These are phyloP conservation scores for Micractinium conductrix DNA, from an alignment of 139 green algal species.

Conservation along the genomic window DNA sequence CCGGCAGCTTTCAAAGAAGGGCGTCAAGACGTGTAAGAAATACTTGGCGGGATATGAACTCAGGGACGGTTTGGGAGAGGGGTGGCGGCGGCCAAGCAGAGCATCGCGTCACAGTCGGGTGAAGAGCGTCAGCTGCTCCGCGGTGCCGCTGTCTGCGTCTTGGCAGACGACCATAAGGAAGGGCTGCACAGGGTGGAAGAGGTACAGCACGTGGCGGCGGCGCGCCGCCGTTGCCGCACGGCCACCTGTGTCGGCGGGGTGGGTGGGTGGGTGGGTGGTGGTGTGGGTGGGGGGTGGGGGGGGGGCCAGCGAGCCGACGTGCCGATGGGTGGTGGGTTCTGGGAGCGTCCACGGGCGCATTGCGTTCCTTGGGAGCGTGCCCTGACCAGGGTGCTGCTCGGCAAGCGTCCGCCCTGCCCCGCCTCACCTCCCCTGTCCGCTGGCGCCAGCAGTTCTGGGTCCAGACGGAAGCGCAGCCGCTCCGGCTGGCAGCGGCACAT, in stretches of 20 bases:
- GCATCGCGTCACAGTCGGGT: constrained; percentile 19
- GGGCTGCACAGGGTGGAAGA: constrained; percentile 41
- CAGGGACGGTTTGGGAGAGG: too few relatives aligned
- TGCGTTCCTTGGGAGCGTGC: too few relatives aligned
- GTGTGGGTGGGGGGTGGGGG: not conserved
- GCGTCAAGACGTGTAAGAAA: too few relatives aligned
- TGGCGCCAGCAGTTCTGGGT: constrained; percentile 32
- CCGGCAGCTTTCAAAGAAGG: too few relatives aligned
- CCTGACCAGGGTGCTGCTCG: too few relatives aligned
- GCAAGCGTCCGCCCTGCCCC: too few relatives aligned
- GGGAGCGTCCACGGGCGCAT: too few relatives aligned
- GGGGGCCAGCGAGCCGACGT: not conserved
- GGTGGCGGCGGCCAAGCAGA: too few relatives aligned
- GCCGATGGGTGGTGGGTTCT: not conserved
- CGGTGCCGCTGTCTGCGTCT: constrained; percentile 29
- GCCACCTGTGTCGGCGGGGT: too few relatives aligned
- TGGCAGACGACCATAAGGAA: constrained; percentile 44
- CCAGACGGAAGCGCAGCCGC: constrained; percentile 38
- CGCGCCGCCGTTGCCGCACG: not conserved
- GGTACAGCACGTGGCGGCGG: constrained; percentile 35
- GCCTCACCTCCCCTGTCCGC: too few relatives aligned
- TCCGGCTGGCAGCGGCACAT: constrained; percentile 35
- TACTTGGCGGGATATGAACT: too few relatives aligned
- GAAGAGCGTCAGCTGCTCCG: constrained; percentile 26
- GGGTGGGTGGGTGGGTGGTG: not conserved